These are phyloP conservation scores for Penicillium angulare DNA, from an alignment of 495 filamentous ascomycete genomes.

Conservation along the genomic window DNA sequence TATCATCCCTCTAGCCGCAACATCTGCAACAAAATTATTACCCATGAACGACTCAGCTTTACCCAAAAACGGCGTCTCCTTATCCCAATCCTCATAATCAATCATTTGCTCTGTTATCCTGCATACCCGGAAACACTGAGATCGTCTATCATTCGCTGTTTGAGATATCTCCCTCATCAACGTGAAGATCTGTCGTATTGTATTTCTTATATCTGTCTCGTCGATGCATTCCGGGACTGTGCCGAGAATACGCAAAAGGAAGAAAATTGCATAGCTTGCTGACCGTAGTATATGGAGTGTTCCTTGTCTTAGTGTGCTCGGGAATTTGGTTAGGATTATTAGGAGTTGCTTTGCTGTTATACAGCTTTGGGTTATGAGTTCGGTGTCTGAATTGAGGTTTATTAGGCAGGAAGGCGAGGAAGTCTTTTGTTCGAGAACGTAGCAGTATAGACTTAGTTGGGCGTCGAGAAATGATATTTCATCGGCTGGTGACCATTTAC, in stretches of 20 bases:
- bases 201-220: conserved; percentile 1
- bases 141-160: conserved; percentile 1
- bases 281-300: conserved; percentile 3
- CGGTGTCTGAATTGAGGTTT: background rate
- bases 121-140: conserved; percentile 2
- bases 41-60: conserved; percentile 4
- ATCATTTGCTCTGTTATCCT: conserved; percentile 5
- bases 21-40: conserved; percentile 6
- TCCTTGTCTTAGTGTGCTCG: background rate
- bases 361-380: background rate
- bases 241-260: conserved; percentile 1
- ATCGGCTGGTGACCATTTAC: conserved; percentile 4
- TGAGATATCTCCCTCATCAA: conserved; percentile 1
- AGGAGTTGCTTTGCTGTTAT: conserved; percentile 4
- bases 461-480: conserved; percentile 3
- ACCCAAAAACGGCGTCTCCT: background rate
- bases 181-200: background rate
- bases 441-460: conserved; percentile 1
- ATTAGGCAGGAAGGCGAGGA: background rate
- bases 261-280: conserved; percentile 5
- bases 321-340: conserved; percentile 1
- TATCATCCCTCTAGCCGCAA: conserved; percentile 3
- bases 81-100: conserved; percentile 5
- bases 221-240: background rate
- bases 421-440: conserved; percentile 1